Conservation (phyloP, 306 rosid species). For the Cucumis cinereus region DNA sequence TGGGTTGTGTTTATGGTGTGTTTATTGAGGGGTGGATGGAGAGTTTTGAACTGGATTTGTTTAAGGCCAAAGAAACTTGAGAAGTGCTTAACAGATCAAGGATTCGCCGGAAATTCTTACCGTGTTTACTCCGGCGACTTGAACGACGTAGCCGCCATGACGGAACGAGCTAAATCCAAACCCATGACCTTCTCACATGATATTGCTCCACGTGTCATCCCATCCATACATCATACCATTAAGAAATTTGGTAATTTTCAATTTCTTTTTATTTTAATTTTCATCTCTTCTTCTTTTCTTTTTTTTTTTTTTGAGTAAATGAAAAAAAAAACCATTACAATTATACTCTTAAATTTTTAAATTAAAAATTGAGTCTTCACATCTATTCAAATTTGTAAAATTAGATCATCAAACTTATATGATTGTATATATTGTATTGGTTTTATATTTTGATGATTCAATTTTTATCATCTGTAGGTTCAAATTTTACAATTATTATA, state of each 20-base stretch:
- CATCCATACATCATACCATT: neutral
- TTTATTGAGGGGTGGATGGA: neutral
- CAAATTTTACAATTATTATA: too few relatives aligned
- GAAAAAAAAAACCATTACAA: too few relatives aligned
- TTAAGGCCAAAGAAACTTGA: neutral
- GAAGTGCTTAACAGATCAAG: neutral
- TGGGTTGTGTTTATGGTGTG: neutral
- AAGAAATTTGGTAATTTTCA: neutral
- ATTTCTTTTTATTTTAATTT: too few relatives aligned
- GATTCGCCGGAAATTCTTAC: neutral
- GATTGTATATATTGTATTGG: too few relatives aligned
- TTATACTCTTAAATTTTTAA: too few relatives aligned
- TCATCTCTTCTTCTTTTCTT: too few relatives aligned
- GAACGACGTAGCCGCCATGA: neutral
- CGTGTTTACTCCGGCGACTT: neutral
- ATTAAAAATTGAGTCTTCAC: too few relatives aligned
- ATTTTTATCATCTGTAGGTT: too few relatives aligned
- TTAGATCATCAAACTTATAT: too few relatives aligned
- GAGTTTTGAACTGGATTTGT: neutral
- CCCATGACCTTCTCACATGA: neutral
- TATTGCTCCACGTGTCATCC: neutral
- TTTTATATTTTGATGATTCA: too few relatives aligned
- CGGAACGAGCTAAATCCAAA: neutral
- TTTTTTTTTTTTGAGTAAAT: too few relatives aligned
- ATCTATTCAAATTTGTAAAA: too few relatives aligned